Percentiles rank a stretch among this genome's conserved stretches.
Conservation (phyloP, 805 yeast species). For the Candida ulmi region DNA sequence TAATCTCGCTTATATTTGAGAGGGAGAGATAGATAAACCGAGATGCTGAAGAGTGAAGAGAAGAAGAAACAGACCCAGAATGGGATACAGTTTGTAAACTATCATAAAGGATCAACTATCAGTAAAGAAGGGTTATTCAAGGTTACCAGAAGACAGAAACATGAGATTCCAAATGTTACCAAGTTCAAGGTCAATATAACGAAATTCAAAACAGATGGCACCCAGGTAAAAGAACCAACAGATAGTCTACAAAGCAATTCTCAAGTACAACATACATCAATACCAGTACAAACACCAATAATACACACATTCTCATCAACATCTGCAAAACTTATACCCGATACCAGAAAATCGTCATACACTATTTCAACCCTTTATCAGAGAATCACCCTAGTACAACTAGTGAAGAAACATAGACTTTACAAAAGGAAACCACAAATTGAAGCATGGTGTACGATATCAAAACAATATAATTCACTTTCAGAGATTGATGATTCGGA, state of each 20-base stretch:
- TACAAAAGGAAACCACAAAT: constrained; percentile 1
- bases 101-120: not conserved
- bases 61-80: not conserved
- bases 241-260: too few relatives aligned
- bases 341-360: constrained; percentile 3
- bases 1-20: too few relatives aligned
- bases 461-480: not conserved
- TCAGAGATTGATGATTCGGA: not conserved
- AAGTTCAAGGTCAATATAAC: constrained; percentile 2
- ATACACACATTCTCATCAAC: not conserved
- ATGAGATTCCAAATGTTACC: constrained; percentile 2
- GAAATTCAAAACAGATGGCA: too few relatives aligned
- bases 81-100: constrained; percentile 4
- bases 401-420: not conserved
- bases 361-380: not conserved
- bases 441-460: not conserved
- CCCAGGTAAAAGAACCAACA: too few relatives aligned
- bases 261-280: too few relatives aligned
- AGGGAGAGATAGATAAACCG: too few relatives aligned
- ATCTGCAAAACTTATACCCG: not conserved
- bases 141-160: not conserved
- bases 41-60: constrained; percentile 1
- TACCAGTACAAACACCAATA: too few relatives aligned
- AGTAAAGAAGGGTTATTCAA: not conserved
- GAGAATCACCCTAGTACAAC: not conserved